Evolutionary conservation across 2,329 filamentous ascomycete species (phyloP).

Genomic region (Paraphoma sp.): DNA sequence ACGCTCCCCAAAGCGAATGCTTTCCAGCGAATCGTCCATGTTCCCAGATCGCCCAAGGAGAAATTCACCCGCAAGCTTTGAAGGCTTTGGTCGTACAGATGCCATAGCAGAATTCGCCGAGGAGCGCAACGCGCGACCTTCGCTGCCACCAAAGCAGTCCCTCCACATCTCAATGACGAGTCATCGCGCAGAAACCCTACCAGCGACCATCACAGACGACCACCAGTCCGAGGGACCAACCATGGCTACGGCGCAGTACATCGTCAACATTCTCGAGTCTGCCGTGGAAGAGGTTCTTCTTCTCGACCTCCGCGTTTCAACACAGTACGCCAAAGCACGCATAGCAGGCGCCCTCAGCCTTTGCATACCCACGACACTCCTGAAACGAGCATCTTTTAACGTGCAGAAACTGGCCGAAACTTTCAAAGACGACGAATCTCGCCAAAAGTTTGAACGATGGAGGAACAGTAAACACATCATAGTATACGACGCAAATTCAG

Average conservation of each 20-base stretch:
- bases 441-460: conserved; percentile 79
- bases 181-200: conserved; percentile 56
- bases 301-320: conserved; percentile 85
- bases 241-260: conserved; percentile 56
- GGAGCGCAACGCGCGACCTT: conserved; percentile 37
- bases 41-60: conserved; percentile 53
- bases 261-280: conserved; percentile 57
- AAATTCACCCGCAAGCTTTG: conserved; percentile 56
- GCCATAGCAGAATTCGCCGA: conserved; percentile 45
- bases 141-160: conserved; percentile 34
- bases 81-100: conserved; percentile 43
- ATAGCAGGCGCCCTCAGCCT: conserved; percentile 86
- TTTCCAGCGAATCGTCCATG: conserved; percentile 53
- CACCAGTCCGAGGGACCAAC: conserved; percentile 40
- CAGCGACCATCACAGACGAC: conserved; percentile 37
- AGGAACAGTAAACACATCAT: conserved; percentile 75
- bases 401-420: conserved; percentile 86
- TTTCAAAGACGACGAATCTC: conserved; percentile 75
- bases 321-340: conserved; percentile 77
- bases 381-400: conserved; percentile 91
- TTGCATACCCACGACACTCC: conserved; percentile 90
- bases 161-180: conserved; percentile 24
- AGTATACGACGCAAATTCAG: conserved; percentile 83
- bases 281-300: conserved; percentile 67
- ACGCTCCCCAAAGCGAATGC: conserved; percentile 57